Conservation (phyloP, 1,284 basidiomycete genomes). For the Cystobasidium slooffiae region DNA sequence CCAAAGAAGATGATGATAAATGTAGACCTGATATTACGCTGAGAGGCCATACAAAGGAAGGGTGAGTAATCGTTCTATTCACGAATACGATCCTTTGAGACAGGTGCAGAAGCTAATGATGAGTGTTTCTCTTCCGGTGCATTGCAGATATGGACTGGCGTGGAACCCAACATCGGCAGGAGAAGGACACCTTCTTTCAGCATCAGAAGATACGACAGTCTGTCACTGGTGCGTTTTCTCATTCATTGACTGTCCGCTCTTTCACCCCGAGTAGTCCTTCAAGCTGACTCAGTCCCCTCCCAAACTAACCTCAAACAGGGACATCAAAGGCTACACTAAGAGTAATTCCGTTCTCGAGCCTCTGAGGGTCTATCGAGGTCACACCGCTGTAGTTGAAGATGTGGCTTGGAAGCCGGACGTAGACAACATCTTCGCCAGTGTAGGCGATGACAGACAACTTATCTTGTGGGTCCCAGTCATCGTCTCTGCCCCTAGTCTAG, state of each 20-base stretch:
- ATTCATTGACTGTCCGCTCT: neutral
- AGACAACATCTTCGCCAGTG: slow-evolving; percentile 88
- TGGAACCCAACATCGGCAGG: slow-evolving; percentile 78
- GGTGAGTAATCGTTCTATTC: slow-evolving; percentile 63
- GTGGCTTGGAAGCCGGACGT: slow-evolving; percentile 91
- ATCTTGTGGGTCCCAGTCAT: slow-evolving; percentile 70
- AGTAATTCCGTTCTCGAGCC: slow-evolving; percentile 78
- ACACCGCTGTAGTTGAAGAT: slow-evolving; percentile 91
- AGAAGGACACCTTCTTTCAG: slow-evolving; percentile 82
- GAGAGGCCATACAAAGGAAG: slow-evolving; percentile 88
- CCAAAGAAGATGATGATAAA: slow-evolving; percentile 73
- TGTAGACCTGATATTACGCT: slow-evolving; percentile 91
- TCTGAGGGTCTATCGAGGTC: slow-evolving; percentile 79
- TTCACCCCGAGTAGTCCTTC: neutral
- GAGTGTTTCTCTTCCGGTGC: neutral
- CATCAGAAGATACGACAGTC: slow-evolving; percentile 93
- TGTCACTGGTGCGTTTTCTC: slow-evolving; percentile 76
- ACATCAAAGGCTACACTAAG: slow-evolving; percentile 87
- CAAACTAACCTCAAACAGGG: slow-evolving; percentile 64
- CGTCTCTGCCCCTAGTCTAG: slow-evolving; percentile 24
- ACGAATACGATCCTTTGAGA: neutral
- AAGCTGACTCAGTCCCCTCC: neutral
- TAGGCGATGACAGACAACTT: slow-evolving; percentile 94
- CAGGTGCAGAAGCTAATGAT: neutral
- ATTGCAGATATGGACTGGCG: slow-evolving; percentile 79